phyloP scores from a whole-genome alignment of 176 grass and related monocot genomes.

The Oryza meyeriana region DNA sequence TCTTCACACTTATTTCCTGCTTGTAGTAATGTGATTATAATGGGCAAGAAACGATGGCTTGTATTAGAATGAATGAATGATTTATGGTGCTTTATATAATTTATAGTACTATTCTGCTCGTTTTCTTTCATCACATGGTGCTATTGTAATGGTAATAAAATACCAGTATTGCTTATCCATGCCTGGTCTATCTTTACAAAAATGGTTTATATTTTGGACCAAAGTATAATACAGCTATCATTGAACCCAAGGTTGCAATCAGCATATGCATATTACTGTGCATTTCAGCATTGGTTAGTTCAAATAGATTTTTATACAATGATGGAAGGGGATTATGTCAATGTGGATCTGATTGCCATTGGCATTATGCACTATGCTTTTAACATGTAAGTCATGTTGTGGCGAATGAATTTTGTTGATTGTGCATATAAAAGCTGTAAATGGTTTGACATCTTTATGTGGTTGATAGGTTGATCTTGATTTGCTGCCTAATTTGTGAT shows the following conservation, averaged over 20 bases:
- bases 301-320: not conserved
- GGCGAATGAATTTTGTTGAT: not conserved
- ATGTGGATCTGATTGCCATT: not conserved
- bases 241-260: not conserved
- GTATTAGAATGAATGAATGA: not conserved
- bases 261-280: not conserved
- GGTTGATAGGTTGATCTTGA: slow-evolving; percentile 10
- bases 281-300: not conserved
- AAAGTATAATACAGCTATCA: not conserved
- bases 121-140: not conserved
- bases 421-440: not conserved
- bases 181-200: not conserved
- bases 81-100: slow-evolving; percentile 6
- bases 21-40: not conserved
- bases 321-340: not conserved
- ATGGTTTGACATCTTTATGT: not conserved
- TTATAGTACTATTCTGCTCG: not conserved
- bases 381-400: not conserved
- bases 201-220: not conserved
- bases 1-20: not conserved
- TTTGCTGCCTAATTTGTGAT: not conserved
- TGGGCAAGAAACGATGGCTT: not conserved
- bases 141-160: not conserved
- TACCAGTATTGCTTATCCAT: not conserved
- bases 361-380: not conserved